Evolutionary conservation across 331 rosid genomes (phyloP).

Genomic region (Phaseolus coccineus): DNA sequence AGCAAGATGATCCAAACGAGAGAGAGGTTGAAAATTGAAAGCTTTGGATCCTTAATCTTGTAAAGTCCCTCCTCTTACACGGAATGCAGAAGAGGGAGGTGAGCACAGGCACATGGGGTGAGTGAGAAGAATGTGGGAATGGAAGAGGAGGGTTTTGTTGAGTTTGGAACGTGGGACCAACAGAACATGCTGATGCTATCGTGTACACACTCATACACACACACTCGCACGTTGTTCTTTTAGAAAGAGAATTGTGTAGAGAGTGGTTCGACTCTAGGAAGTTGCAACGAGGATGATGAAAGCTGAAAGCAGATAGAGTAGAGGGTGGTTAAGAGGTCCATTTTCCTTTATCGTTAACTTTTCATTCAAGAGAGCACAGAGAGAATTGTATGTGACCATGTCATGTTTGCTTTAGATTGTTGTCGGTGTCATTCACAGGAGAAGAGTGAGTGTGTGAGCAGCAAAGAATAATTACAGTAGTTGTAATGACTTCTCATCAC

Average conservation of each 20-base stretch:
- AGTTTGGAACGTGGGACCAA: slow-evolving; percentile 70
- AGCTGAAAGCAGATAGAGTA: background rate
- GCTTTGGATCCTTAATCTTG: slow-evolving; percentile 16
- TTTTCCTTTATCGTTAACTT: slow-evolving; percentile 45
- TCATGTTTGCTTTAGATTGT: slow-evolving; percentile 49
- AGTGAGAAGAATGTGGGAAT: slow-evolving; percentile 37
- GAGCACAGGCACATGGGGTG: slow-evolving; percentile 61
- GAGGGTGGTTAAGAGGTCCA: slow-evolving; percentile 60
- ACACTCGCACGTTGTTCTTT: slow-evolving; percentile 3
- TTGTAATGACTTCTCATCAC: slow-evolving; percentile 29
- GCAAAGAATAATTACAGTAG: slow-evolving; percentile 61
- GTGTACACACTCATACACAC: background rate
- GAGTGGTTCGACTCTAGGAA: background rate
- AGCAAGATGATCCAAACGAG: slow-evolving; percentile 24
- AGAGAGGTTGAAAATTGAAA: slow-evolving; percentile 45
- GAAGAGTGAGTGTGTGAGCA: slow-evolving; percentile 45
- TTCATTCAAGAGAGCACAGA: slow-evolving; percentile 45
- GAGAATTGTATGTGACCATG: background rate
- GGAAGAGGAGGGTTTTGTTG: slow-evolving; percentile 38
- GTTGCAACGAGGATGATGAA: background rate
- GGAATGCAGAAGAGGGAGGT: slow-evolving; percentile 49
- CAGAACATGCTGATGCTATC: slow-evolving; percentile 52
- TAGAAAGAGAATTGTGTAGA: background rate
- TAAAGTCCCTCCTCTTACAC: slow-evolving; percentile 34
- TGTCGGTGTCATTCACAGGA: slow-evolving; percentile 55